Percentiles rank a stretch among this genome's conserved stretches.
phyloP scores from a whole-genome alignment of 495 filamentous ascomycete species.

The Ascodesmis nigricans region DNA sequence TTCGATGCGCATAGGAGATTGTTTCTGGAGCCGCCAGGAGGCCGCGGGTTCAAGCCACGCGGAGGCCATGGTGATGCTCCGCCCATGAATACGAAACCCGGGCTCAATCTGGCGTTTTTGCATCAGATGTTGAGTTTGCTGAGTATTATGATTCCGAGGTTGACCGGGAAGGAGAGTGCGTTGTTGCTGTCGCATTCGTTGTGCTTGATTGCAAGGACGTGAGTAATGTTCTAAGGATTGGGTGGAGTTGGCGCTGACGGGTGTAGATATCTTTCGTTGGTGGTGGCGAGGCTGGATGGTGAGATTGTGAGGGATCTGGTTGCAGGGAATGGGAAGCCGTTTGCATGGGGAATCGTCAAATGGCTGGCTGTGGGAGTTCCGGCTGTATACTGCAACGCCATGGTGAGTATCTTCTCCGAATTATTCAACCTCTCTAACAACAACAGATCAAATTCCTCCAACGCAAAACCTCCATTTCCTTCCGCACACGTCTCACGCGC shows the following conservation, averaged over 20 bases:
- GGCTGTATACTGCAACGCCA: constrained; percentile 22
- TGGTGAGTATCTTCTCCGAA: constrained; percentile 10
- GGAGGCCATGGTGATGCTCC: constrained; percentile 26
- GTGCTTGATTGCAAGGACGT: constrained; percentile 78
- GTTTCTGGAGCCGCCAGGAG: constrained; percentile 64
- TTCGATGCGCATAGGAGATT: constrained; percentile 90
- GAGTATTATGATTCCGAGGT: constrained; percentile 92
- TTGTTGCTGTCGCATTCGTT: constrained; percentile 67
- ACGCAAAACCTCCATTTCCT: constrained; percentile 92
- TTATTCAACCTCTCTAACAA: not conserved
- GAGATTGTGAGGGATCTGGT: constrained; percentile 93
- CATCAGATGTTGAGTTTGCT: constrained; percentile 90
- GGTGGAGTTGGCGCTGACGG: constrained; percentile 7
- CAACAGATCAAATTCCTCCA: constrained; percentile 80
- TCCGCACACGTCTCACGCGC: constrained; percentile 81
- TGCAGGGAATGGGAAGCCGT: constrained; percentile 70
- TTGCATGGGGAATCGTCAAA: constrained; percentile 75
- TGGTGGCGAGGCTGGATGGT: constrained; percentile 83
- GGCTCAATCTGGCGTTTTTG: constrained; percentile 89
- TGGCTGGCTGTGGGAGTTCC: constrained; percentile 45
- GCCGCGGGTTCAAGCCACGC: constrained; percentile 7
- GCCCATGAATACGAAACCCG: constrained; percentile 73
- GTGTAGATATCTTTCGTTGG: constrained; percentile 46
- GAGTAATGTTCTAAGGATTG: constrained; percentile 3
- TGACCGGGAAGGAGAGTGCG: constrained; percentile 85